Conservation (phyloP, 1,284 basidiomycete genomes). For the Cutaneotrichosporon cyanovorans region DNA sequence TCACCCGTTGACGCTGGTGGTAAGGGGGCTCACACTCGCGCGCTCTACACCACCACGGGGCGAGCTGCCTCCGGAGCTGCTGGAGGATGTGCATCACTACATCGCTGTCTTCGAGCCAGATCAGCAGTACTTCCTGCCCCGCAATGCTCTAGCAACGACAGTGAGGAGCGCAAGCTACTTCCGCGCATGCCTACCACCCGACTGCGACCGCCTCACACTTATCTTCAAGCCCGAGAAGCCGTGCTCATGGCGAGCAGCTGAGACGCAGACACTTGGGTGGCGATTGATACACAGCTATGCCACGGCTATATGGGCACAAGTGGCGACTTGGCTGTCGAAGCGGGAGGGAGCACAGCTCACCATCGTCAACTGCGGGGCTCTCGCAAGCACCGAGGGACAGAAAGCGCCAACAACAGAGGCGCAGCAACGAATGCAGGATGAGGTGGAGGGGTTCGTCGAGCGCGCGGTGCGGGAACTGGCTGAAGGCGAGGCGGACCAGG, state of each 20-base stretch:
- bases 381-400: not conserved
- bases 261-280: constrained; percentile 4
- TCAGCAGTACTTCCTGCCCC: constrained; percentile 7
- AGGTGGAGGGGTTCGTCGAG: too few species aligned
- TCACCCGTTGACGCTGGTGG: constrained; percentile 4
- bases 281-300: constrained; percentile 4
- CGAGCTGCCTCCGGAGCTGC: constrained; percentile 1
- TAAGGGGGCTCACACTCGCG: constrained; percentile 7
- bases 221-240: constrained; percentile 1
- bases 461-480: not conserved
- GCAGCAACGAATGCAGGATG: too few species aligned
- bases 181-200: constrained; percentile 3
- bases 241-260: not conserved
- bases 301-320: not conserved
- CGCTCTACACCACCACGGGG: constrained; percentile 3
- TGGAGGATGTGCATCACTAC: constrained; percentile 3
- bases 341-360: not conserved
- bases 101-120: constrained; percentile 11
- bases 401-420: not conserved
- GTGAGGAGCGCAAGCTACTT: not conserved
- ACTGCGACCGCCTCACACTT: not conserved
- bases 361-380: constrained; percentile 6
- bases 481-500: not conserved
- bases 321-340: constrained; percentile 1
- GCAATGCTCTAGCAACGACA: constrained; percentile 1